phyloP scores from a whole-genome alignment of 192 early-diverging fungal species.

The Radiomyces spectabilis region DNA sequence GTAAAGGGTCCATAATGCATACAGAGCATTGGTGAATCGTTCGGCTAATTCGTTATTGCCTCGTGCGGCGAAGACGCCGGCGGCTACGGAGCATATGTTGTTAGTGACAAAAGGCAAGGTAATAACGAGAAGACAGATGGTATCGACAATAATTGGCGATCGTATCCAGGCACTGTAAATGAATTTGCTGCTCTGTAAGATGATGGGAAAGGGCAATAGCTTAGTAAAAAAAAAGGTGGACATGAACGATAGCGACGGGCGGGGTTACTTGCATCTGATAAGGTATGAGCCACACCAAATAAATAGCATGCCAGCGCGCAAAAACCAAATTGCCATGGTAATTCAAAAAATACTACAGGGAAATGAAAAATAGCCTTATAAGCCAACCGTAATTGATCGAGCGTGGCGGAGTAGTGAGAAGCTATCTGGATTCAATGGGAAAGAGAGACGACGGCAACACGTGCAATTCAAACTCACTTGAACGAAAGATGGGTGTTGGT shows the following conservation, averaged over 20 bases:
- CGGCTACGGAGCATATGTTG: conserved; percentile 13
- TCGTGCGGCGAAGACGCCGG: conserved; percentile 13
- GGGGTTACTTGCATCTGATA: conserved; percentile 16
- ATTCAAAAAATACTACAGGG: conserved; percentile 20
- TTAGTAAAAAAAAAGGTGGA: not conserved
- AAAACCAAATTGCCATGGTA: conserved; percentile 27
- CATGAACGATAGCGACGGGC: not conserved
- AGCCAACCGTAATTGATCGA: too few relatives aligned
- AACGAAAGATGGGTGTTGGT: conserved; percentile 3
- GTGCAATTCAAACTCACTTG: conserved; percentile 3
- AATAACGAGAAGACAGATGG: not conserved
- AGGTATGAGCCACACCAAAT: conserved; percentile 21
- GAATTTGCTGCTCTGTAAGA: not conserved
- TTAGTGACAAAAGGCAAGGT: conserved; percentile 5
- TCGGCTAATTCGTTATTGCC: conserved; percentile 4
- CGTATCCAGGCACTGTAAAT: not conserved
- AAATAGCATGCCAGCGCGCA: conserved; percentile 19
- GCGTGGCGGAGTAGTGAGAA: too few relatives aligned
- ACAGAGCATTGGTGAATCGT: conserved; percentile 9
- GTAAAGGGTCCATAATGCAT: not conserved
- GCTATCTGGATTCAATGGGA: too few relatives aligned
- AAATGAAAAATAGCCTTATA: too few relatives aligned
- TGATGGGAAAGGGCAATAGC: not conserved
- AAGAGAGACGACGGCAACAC: too few relatives aligned
- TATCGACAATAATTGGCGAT: not conserved